phyloP scores from a whole-genome alignment of 192 early-diverging fungal genomes.

The Linnemannia elongata region DNA sequence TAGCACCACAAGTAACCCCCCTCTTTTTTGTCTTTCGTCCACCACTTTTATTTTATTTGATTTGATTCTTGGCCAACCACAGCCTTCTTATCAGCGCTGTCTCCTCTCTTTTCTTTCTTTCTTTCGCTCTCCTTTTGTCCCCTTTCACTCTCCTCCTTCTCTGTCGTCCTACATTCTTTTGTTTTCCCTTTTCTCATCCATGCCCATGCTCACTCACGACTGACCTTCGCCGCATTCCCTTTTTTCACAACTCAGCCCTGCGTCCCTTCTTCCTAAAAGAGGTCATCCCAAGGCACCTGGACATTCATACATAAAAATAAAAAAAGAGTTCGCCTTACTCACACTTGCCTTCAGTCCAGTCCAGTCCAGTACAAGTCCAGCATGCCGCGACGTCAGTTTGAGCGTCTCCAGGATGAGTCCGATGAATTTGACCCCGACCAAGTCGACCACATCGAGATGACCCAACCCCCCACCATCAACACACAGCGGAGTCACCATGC shows the following conservation, averaged over 20 bases:
- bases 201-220: background rate
- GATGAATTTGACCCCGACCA: conserved; percentile 25
- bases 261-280: background rate
- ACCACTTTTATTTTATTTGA: background rate
- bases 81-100: background rate
- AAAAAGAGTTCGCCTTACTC: background rate
- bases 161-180: background rate
- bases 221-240: background rate
- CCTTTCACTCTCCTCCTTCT: too few relatives aligned
- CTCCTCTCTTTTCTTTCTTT: too few relatives aligned
- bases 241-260: background rate
- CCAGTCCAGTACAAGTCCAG: background rate
- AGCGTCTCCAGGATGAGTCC: conserved; percentile 28
- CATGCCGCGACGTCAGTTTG: conserved; percentile 25
- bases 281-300: conserved; percentile 4
- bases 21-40: background rate
- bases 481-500: background rate
- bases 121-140: background rate
- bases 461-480: conserved; percentile 12
- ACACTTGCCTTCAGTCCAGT: background rate
- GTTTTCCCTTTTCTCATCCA: background rate
- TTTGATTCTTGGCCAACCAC: background rate
- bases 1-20: background rate
- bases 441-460: conserved; percentile 23
- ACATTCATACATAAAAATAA: background rate